phyloP scores from a whole-genome alignment of 805 yeast genomes.

The Sugiyamaella chiloensis region DNA sequence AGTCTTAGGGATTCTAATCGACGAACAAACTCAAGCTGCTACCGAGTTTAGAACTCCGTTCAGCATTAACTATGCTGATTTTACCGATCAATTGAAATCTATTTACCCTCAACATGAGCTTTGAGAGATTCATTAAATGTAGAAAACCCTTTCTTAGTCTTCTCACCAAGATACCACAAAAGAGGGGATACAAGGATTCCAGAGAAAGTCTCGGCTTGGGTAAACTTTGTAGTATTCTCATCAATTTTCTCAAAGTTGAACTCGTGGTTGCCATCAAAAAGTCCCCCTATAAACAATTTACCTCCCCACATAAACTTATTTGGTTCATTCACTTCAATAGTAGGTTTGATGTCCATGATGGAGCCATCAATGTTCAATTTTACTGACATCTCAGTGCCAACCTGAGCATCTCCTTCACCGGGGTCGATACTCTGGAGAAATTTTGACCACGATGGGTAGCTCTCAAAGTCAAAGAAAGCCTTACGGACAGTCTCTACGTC shows the following conservation, averaged over 20 bases:
- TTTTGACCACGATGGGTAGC: conserved; percentile 8
- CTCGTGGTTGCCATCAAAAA: conserved; percentile 9
- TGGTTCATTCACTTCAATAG: conserved; percentile 3
- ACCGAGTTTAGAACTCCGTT: too few relatives aligned
- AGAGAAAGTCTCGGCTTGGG: conserved; percentile 3
- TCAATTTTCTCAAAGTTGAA: conserved; percentile 8
- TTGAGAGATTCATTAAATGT: conserved; percentile 7
- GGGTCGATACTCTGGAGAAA: conserved; percentile 4
- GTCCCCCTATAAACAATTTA: not conserved
- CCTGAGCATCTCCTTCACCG: not conserved
- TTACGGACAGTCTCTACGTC: conserved; percentile 9
- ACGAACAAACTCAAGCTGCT: too few relatives aligned
- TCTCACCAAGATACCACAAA: not conserved
- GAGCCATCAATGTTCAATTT: not conserved
- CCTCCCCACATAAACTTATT: conserved; percentile 5
- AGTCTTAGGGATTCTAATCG: too few relatives aligned
- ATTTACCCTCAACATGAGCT: conserved; percentile 3
- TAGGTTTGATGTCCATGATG: conserved; percentile 2
- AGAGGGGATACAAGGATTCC: conserved; percentile 3
- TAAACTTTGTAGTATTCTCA: not conserved
- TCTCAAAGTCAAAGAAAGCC: conserved; percentile 8
- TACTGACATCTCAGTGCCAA: not conserved
- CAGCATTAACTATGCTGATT: too few relatives aligned
- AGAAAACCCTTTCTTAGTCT: conserved; percentile 4
- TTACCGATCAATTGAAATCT: too few relatives aligned